Base-by-base conservation (phyloP, 2,329 filamentous ascomycete genomes). In the Curvularia lunata region DNA sequence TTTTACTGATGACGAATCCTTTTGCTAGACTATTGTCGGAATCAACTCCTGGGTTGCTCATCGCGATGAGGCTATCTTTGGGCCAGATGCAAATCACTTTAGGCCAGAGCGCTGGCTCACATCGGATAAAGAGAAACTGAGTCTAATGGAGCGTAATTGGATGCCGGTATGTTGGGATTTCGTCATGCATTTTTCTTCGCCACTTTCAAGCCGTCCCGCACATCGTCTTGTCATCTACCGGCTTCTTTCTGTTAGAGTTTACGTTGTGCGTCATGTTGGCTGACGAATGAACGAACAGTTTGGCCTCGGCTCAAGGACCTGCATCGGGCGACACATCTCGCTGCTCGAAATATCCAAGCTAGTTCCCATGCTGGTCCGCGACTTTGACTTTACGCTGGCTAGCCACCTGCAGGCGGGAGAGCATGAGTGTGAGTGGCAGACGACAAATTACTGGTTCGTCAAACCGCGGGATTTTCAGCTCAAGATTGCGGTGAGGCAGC, bases 21-120 rank as follows among this genome's bases (percentile, higher is more conserved):
- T 30, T 30, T 43, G 21, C 7, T 38, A 61, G 48, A 65, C 65
- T 9, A 63, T 62, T 23, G 62, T 71, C 37, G 68, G 68, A 28
- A 45, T 65, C 4, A 69, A 68, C 48, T 59, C 52, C 13, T 69
- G 65, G 65, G 62, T 69, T 16, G 56, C 61, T 6, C 67, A 69
- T 21, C 53, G 59, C 23, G 58, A 68, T 43, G 57, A 34, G 5
- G 38, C 51, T 2, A 34, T 67, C 10, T 70, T 59, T 42, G 66
- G 68, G 1, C 32, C 49, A 1, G 66, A 70, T 42, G 67, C 59
- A 7, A 8, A 63, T 30, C 16, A 40, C 1, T 70, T 69, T 45
- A 54, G 52, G 9, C 68, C 68, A 19, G 62, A 67, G 41, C 62
- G 68, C 48, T 69, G 66, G 68, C 47, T 64, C 16, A 56, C 56